Base-by-base conservation (phyloP, 78 protist genomes). In the Dictyostelium discoideum region DNA sequence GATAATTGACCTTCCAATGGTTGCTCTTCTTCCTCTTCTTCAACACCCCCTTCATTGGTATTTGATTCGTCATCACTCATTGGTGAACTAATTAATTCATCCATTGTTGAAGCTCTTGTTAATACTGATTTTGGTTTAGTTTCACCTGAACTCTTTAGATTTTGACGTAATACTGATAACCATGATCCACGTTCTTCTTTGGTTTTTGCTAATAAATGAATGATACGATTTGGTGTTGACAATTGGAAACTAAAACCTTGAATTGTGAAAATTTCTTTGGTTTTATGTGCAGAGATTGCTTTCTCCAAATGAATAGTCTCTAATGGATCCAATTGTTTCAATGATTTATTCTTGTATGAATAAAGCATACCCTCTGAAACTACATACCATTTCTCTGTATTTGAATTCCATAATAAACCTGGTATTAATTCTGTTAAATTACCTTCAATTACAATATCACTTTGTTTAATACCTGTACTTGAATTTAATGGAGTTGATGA, bases 211-310 rank as follows among this genome's bases (percentile, higher is more conserved):
- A 90, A 50, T n/a, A 90, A 54, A 82, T 90, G 95, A 50, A 90
- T 90, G 26, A 90, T 90, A 60, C 95, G 85, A 54, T 82, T 39
- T 37, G 95, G 88, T 63, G 95, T 90, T 42, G 95, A 81, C 32
- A 90, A 73, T 54, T 90, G 95, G 42, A 90, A 90, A 60, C 95
- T 90, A 50, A 90, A 90, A 6, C 95, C 95, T 54, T 90, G 77
- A 72, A 90, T 90, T 32, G 63, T 46, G 24, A 90, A 90, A 37
- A 90, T 90, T 0, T 90, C 95, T 73, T 90, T 90, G 69, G 95
- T 90, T 65, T 90, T 90, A 85, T 90, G 95, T 20, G 76, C 95
- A 5, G 95, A 90, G 5, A 90, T 22, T 32, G 95, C 95, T 73
- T 90, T 90, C 14, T 90, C 95, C 20, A 90, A 73, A 82, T 90